A percentile compares a stretch with the other conserved stretches of the same genome.
These are phyloP conservation scores for Fusarium sp. DNA, from an alignment of 2,329 filamentous ascomycete species.

Conservation along the genomic window DNA sequence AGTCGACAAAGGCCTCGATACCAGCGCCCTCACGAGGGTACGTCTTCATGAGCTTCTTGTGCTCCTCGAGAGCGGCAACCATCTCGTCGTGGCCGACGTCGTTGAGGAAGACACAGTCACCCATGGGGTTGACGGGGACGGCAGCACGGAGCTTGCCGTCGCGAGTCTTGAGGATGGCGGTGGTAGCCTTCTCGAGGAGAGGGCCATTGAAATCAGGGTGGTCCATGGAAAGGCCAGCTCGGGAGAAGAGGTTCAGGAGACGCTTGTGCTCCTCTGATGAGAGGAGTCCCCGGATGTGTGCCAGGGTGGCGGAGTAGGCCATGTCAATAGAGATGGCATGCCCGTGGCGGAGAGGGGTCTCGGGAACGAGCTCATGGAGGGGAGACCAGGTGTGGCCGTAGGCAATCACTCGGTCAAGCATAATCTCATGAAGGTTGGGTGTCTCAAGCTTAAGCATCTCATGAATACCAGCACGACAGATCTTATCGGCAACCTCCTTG, in stretches of 20 bases:
- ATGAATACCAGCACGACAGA: conserved; percentile 73
- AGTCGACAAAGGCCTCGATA: conserved; percentile 74
- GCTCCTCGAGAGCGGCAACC: conserved; percentile 65
- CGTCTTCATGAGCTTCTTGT: conserved; percentile 70
- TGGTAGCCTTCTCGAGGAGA: conserved; percentile 70
- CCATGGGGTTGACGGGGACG: conserved; percentile 70
- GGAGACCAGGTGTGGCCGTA: conserved; percentile 82
- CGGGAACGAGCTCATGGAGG: conserved; percentile 73
- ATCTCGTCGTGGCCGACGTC: conserved; percentile 71
- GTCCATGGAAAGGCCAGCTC: conserved; percentile 76
- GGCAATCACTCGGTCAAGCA: conserved; percentile 75
- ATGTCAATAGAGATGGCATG: conserved; percentile 81
- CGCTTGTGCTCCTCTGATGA: conserved; percentile 67
- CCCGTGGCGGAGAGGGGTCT: conserved; percentile 74
- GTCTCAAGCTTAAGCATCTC: conserved; percentile 80
- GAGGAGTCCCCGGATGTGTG: conserved; percentile 69
- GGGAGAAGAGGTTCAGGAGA: conserved; percentile 72
- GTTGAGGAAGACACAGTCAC: conserved; percentile 73
- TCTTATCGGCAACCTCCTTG: conserved; percentile 68
- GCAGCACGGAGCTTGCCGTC: conserved; percentile 74
- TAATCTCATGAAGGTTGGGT: conserved; percentile 77
- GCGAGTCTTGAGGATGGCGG: conserved; percentile 75
- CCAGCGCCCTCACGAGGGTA: conserved; percentile 72
- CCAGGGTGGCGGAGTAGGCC: conserved; percentile 76
- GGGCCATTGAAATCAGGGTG: conserved; percentile 73